Evolutionary conservation across 2,329 filamentous ascomycete species (phyloP).

Genomic region (Stenocarpella maydis): DNA sequence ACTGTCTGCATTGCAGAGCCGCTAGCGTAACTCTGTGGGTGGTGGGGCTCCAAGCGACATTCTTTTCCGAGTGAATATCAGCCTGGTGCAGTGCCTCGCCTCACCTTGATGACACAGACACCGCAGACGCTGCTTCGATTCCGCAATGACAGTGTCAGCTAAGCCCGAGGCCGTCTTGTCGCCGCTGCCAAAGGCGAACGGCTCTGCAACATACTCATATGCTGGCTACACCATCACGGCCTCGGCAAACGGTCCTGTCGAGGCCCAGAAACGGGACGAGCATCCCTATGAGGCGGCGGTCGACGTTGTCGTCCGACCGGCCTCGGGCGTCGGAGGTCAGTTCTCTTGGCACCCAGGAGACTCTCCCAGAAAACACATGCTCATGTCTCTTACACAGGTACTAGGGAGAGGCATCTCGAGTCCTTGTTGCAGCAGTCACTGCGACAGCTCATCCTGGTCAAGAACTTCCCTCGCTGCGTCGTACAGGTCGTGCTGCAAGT

Average conservation of each 20-base stretch:
- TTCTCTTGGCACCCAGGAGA: constrained; percentile 31
- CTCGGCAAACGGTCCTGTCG: constrained; percentile 91
- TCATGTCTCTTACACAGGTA: constrained; percentile 55
- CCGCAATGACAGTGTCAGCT: constrained; percentile 50
- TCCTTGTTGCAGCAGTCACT: constrained; percentile 76
- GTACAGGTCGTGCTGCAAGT: constrained; percentile 87
- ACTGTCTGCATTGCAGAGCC: constrained; percentile 1
- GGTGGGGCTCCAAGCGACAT: constrained; percentile 26
- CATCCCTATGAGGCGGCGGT: constrained; percentile 89
- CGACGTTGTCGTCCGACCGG: constrained; percentile 89
- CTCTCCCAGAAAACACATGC: constrained; percentile 32
- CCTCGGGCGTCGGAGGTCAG: constrained; percentile 81
- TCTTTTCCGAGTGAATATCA: constrained; percentile 18
- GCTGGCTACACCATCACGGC: constrained; percentile 83
- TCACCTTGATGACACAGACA: constrained; percentile 3
- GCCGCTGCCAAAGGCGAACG: constrained; percentile 75
- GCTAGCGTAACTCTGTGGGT: constrained; percentile 1
- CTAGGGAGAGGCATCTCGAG: constrained; percentile 84
- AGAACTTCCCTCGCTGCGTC: constrained; percentile 78
- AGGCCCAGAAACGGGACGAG: constrained; percentile 88
- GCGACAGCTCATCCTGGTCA: constrained; percentile 76
- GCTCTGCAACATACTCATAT: constrained; percentile 79
- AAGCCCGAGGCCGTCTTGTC: constrained; percentile 63
- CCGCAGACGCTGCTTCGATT: constrained; percentile 16
- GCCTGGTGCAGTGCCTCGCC: constrained; percentile 27